Evolutionary conservation across 177 flowering plant genomes (phyloP).

Genomic region (Telopea speciosissima): DNA sequence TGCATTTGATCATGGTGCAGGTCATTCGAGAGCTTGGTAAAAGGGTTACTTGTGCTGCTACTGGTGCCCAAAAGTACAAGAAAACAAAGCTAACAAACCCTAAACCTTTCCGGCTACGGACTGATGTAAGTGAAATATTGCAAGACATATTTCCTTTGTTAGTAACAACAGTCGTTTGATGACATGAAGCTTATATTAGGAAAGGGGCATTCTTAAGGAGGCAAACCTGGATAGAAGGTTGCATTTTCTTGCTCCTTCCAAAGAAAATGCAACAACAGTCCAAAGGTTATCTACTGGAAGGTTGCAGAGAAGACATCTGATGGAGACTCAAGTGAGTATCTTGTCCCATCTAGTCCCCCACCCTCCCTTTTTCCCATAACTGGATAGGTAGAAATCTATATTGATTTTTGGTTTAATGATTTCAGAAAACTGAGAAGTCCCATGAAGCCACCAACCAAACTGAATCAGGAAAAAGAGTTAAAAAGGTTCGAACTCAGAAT

Average conservation of each 20-base stretch:
- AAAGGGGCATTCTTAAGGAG: constrained; percentile 78
- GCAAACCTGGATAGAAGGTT: constrained; percentile 62
- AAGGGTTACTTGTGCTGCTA: constrained; percentile 23
- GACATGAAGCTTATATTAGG: constrained; percentile 33
- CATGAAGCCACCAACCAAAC: constrained; percentile 16
- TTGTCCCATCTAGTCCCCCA: neutral
- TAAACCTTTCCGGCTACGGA: constrained; percentile 81
- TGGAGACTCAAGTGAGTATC: constrained; percentile 26
- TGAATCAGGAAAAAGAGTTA: constrained; percentile 12
- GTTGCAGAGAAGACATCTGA: constrained; percentile 21
- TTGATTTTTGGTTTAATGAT: neutral
- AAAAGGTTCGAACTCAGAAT: constrained; percentile 16
- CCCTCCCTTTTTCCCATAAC: neutral
- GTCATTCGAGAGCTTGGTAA: constrained; percentile 18
- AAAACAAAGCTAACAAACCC: constrained; percentile 77
- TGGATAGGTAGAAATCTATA: neutral
- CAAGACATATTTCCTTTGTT: neutral
- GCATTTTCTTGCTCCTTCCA: constrained; percentile 19
- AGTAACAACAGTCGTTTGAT: constrained; percentile 1
- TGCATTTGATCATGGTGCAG: neutral
- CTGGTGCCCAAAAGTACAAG: constrained; percentile 35
- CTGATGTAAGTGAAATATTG: constrained; percentile 49
- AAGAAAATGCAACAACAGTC: constrained; percentile 23
- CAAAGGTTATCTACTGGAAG: constrained; percentile 14
- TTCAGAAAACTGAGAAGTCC: constrained; percentile 13